Evolutionary conservation across 495 filamentous ascomycete genomes (phyloP), one percentile per base, ranked within the genome.

Genomic region (Tricharina praecox): DNA sequence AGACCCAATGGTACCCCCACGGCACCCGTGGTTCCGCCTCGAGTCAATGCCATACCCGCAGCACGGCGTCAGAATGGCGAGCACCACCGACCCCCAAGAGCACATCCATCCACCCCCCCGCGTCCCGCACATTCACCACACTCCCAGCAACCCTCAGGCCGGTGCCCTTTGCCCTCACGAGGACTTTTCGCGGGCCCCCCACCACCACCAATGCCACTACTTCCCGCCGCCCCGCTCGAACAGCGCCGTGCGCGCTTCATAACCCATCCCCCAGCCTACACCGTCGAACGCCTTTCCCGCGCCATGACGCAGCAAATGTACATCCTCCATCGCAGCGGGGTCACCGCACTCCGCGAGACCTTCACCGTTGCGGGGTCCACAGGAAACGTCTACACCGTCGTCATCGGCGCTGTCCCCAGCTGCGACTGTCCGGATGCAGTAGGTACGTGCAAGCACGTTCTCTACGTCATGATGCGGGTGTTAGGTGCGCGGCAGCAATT

Each of bases 391-490:
- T 82, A 82, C 63, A 71, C 63, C 9, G 66, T 72, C 16, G 62
- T 54, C 25, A 76, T 82, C 44, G 58, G 60, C 48, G 66, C 69
- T 26, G 53, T 66, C 16, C 74, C 76, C 1, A 60, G 41, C 26
- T 82, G 78, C 55, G 66, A 64, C 43, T 80, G 78, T 59, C 74
- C 76, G 0, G 70, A 77, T 59, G 61, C 16, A 48, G 28, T 25
- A 70, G 71, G 74, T 47, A 73, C 77, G 46, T 81, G 78, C 66
- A 82, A 81, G 57, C 78, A 82, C 52, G 75, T 81, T 32, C 61
- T 73, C 47, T 81, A 79, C 53, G 7, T 77, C 23, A 68, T 82
- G 43, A 62, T 71, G 21, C 70, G 73, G 26, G 74, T 73, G 5
- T 65, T 81, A 35, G 76, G 70, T 62, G 76, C 70, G 3, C 71